Conservation (phyloP, 169 alveolate species). For the Theileria annulata region DNA sequence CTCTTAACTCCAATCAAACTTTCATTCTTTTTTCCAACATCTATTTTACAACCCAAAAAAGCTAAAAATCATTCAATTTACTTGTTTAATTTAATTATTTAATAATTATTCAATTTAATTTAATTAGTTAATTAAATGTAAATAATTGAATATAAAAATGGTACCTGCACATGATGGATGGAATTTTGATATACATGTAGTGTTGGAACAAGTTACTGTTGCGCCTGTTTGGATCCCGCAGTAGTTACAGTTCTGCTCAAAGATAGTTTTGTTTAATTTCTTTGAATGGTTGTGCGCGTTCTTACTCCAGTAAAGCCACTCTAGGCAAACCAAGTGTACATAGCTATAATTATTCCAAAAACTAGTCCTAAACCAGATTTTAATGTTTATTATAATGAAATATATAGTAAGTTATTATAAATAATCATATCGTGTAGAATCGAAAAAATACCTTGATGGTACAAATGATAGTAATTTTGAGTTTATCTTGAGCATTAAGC, state of each 20-base stretch:
- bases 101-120: background rate
- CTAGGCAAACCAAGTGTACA: conserved; percentile 61
- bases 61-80: conserved; percentile 3
- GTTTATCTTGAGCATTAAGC: conserved; percentile 53
- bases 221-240: conserved; percentile 65
- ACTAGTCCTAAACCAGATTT: conserved; percentile 5
- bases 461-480: conserved; percentile 16
- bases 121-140: background rate
- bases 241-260: conserved; percentile 60
- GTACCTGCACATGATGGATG: conserved; percentile 66
- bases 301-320: conserved; percentile 52
- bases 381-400: background rate
- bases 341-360: conserved; percentile 41
- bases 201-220: conserved; percentile 41
- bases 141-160: background rate
- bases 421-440: background rate
- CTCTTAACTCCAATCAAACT: conserved; percentile 32
- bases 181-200: conserved; percentile 51
- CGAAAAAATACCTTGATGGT: background rate
- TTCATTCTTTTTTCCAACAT: conserved; percentile 53
- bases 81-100: background rate
- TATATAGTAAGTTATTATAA: background rate
- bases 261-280: conserved; percentile 40
- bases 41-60: conserved; percentile 62
- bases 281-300: conserved; percentile 1